Base-by-base conservation (phyloP, 2,329 filamentous ascomycete species). In the Nectriaceae sp. region DNA sequence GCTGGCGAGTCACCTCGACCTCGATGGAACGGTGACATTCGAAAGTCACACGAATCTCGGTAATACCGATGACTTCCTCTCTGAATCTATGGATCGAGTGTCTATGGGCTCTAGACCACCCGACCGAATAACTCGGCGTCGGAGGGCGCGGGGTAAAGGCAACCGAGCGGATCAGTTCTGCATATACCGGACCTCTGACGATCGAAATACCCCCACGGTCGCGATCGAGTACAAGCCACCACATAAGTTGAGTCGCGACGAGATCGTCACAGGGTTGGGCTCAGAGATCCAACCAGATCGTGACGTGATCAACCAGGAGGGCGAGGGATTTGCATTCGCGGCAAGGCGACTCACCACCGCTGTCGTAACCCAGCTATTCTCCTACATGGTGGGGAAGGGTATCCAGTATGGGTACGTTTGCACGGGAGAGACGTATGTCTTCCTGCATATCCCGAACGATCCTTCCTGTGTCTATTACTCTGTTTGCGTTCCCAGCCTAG, bases 151-250 rank as follows among this genome's bases (percentile, higher is more conserved):
- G 39, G 60, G 59, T 5, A 67, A 65, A 26, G 64, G 62, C 33
- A 62, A 63, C 36, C 58, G 47, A 46, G 65, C 59, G 40, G 65
- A 71, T 47, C 63, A 69, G 29, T 71, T 69, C 41, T 62, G 56
- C 39, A 54, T 62, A 33, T 57, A 56, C 46, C 40, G 46, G 0
- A 46, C 26, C 19, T 49, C 46, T 1, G 40, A 53, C 6, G 50
- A 33, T 18, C n/a, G 16, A 37, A 47, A 38, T 4, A 44, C 63
- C 4, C 66, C 68, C 1, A 37, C 42, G 1, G 26, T 65, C 19
- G 65, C 65, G 5, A 71, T 71, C 50, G 61, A 73, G 47, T 71
- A 73, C 50, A 71, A 72, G 50, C 48, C 68, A 22, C 70, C 68
- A 20, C 61, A 73, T 46, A 70, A 73, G 55, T 52, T 73, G 21